Percentiles rank a stretch among this genome's conserved stretches.
phyloP scores from a whole-genome alignment of 2,329 filamentous ascomycete species.

The Scytalidium lignicola region DNA sequence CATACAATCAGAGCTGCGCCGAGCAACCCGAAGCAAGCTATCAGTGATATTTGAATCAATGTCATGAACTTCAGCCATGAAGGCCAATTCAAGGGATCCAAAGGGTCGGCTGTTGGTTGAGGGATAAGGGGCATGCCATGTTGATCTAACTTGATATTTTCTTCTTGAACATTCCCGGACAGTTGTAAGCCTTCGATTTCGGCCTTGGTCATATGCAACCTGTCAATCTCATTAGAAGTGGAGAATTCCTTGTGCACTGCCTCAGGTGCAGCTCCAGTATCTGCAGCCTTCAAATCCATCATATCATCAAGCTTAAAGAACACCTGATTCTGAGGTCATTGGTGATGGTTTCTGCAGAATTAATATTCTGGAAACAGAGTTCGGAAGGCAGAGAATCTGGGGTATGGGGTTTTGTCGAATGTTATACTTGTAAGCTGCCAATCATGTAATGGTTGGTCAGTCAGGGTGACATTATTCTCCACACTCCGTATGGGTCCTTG shows the following conservation, averaged over 20 bases:
- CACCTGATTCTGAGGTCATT: neutral
- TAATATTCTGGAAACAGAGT: neutral
- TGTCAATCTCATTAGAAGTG: neutral
- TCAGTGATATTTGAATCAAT: neutral
- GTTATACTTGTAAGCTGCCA: neutral
- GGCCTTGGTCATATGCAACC: neutral
- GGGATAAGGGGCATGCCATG: conserved; percentile 6
- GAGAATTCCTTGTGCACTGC: neutral
- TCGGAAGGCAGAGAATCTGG: neutral
- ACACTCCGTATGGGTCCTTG: neutral
- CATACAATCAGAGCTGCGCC: neutral
- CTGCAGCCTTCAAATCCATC: neutral
- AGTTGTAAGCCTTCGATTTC: neutral
- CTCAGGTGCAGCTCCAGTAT: neutral
- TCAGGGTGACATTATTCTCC: neutral
- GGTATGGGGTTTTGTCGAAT: neutral
- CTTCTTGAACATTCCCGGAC: neutral
- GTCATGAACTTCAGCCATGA: conserved; percentile 17
- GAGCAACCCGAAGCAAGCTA: neutral
- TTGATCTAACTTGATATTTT: neutral
- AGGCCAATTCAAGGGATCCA: conserved; percentile 22
- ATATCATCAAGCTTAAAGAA: neutral
- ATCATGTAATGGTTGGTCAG: neutral
- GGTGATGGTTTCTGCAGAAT: neutral
- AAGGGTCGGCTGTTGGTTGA: conserved; percentile 13